phyloP scores from a whole-genome alignment of 441 rosid species.

The Aquilaria agallochum region DNA sequence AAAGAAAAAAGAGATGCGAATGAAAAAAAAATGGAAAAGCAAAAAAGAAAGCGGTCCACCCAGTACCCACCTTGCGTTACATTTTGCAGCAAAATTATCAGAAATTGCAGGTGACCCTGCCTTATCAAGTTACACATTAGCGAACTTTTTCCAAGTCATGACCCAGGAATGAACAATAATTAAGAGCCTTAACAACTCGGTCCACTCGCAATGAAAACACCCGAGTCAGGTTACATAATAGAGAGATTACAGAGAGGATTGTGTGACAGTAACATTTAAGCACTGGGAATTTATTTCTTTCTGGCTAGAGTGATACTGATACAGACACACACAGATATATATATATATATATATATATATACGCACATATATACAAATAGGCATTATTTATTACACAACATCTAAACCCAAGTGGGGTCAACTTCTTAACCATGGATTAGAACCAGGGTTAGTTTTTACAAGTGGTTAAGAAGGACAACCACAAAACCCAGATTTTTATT shows the following conservation, averaged over 20 bases:
- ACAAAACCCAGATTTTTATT: constrained; percentile 42
- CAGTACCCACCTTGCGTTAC: constrained; percentile 16
- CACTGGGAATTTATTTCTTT: too few relatives aligned
- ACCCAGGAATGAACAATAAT: not conserved
- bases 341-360: too few relatives aligned
- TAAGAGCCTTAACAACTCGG: not conserved
- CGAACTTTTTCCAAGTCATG: not conserved
- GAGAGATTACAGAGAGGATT: too few relatives aligned
- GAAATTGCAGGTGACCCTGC: constrained; percentile 8
- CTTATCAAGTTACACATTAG: not conserved
- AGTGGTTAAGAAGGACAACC: constrained; percentile 46
- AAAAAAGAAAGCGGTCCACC: constrained; percentile 13
- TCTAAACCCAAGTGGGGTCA: constrained; percentile 38
- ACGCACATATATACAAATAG: not conserved
- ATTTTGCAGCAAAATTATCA: constrained; percentile 12
- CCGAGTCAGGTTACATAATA: too few relatives aligned
- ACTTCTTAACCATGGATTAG: constrained; percentile 45
- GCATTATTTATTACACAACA: constrained; percentile 24
- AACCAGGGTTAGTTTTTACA: constrained; percentile 41
- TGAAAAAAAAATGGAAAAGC: not conserved
- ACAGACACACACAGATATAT: too few relatives aligned
- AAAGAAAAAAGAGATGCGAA: not conserved
- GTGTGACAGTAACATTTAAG: too few relatives aligned
- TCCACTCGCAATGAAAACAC: not conserved
- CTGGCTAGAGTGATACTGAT: too few relatives aligned